These are phyloP conservation scores for Candida caryicola DNA, from an alignment of 805 yeast species.

Conservation along the genomic window DNA sequence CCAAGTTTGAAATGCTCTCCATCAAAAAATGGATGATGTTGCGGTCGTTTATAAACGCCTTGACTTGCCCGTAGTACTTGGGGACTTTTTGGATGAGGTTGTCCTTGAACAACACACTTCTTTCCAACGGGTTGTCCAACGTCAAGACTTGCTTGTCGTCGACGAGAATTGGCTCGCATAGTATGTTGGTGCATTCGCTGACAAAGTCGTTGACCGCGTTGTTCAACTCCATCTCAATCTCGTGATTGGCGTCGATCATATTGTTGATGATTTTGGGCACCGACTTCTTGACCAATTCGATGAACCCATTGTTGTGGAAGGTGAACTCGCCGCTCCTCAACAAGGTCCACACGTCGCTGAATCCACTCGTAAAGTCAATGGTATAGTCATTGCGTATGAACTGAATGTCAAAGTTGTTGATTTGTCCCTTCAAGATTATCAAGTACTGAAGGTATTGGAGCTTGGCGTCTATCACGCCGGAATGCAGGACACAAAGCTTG, in stretches of 20 bases:
- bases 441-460: slow-evolving; percentile 72
- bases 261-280: slow-evolving; percentile 79
- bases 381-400: slow-evolving; percentile 67
- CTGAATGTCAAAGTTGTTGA: slow-evolving; percentile 76
- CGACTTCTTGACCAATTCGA: slow-evolving; percentile 58
- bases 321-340: slow-evolving; percentile 40
- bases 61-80: slow-evolving; percentile 49
- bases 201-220: slow-evolving; percentile 69
- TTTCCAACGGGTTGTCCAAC: slow-evolving; percentile 24
- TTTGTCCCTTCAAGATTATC: slow-evolving; percentile 64
- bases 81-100: slow-evolving; percentile 56
- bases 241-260: slow-evolving; percentile 73
- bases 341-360: slow-evolving; percentile 44
- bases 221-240: slow-evolving; percentile 70
- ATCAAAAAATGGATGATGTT: slow-evolving; percentile 36
- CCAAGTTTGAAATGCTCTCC: slow-evolving; percentile 42
- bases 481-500: slow-evolving; percentile 39
- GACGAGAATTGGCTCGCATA: slow-evolving; percentile 43
- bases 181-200: slow-evolving; percentile 41
- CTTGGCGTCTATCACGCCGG: slow-evolving; percentile 56
- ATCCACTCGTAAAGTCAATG: slow-evolving; percentile 75
- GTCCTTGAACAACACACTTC: slow-evolving; percentile 43
- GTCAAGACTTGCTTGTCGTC: slow-evolving; percentile 17
- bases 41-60: slow-evolving; percentile 53
- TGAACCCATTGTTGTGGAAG: slow-evolving; percentile 31